Conservation (phyloP, 768 basidiomycete species). For the Boletus huronensis region DNA sequence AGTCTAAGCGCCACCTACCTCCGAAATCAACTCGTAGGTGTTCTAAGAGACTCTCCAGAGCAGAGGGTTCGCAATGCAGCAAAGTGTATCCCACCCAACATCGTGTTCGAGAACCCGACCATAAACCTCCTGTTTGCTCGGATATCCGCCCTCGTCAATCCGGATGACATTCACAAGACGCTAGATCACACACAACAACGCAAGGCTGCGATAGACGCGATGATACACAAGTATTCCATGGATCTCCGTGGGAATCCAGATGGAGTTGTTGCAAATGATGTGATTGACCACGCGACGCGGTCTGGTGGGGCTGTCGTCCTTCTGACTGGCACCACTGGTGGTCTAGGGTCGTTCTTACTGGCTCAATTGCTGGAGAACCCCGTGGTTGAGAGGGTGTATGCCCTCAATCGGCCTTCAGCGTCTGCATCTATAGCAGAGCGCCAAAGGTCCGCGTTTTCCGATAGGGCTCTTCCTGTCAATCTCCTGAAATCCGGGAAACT, state of each 20-base stretch:
- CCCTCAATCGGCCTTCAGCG: conserved; percentile 30
- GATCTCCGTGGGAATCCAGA: neutral
- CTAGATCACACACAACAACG: neutral
- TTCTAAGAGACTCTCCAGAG: conserved; percentile 27
- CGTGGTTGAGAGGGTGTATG: conserved; percentile 31
- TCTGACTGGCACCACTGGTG: conserved; percentile 44
- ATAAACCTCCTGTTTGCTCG: neutral
- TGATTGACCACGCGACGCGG: too few relatives aligned
- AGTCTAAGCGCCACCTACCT: conserved; percentile 27
- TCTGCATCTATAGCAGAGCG: conserved; percentile 18
- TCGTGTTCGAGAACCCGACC: conserved; percentile 40
- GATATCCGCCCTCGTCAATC: neutral
- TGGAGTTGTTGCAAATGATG: neutral
- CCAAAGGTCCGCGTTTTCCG: conserved; percentile 35
- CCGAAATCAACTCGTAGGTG: conserved; percentile 15
- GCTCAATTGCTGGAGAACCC: conserved; percentile 26
- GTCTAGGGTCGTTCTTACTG: conserved; percentile 39
- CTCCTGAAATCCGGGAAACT: conserved; percentile 34
- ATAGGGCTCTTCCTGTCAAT: conserved; percentile 32
- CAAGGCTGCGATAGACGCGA: conserved; percentile 18
- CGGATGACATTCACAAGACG: neutral
- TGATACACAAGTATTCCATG: conserved; percentile 39
- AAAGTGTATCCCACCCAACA: conserved; percentile 21
- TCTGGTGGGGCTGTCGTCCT: neutral
- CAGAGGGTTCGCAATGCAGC: conserved; percentile 20